Base-by-base conservation (phyloP, 805 yeast genomes). In the Lachancea fermentati region DNA sequence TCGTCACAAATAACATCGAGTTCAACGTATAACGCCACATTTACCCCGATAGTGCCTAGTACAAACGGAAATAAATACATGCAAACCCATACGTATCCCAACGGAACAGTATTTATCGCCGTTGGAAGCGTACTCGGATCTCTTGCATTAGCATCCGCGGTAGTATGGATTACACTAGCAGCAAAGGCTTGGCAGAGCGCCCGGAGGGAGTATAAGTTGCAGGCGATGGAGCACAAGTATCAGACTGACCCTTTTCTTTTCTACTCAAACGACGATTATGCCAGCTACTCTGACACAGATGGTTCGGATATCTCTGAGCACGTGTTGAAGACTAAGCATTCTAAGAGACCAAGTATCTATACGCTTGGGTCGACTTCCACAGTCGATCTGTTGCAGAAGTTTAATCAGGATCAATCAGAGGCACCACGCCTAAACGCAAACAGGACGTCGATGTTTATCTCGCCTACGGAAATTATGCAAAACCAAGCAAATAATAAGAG, bases 41-140 rank as follows among this genome's bases (percentile, higher is more conserved):
- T 46, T 32, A 46, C 52, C 18, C 46, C 60, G 4, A 40, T 41
- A 6, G 54, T 59, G 25, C 50, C 62, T 11, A 36, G 45, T 16
- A 42, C 56, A 4, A 44, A 42, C 8, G 46, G 48, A 4, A 84
- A 83, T 59, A 88, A 91, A 14, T 76, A 69, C 50, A 67, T 84
- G 15, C 54, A 67, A 19, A 58, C 67, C 25, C 60, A 75, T 12
- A 57, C 53, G 5, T 67, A 73, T 32, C 80, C 82, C 1, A 70
- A 73, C 36, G 94, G 93, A 3, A 79, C 91, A 1, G 85, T 84
- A 3, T 85, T 84, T 62, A 83, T 85, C 33, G 82, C 82, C 0
- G 79, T 84, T 44, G 95, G 93, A 2, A 69, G 79, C 18, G 72
- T 78, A 28, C 68, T 85, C 12, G 85, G 80, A 0, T 74, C 76